These are phyloP conservation scores for Fusarium protoensiforme DNA, from an alignment of 2,329 filamentous ascomycete genomes.

Conservation along the genomic window DNA sequence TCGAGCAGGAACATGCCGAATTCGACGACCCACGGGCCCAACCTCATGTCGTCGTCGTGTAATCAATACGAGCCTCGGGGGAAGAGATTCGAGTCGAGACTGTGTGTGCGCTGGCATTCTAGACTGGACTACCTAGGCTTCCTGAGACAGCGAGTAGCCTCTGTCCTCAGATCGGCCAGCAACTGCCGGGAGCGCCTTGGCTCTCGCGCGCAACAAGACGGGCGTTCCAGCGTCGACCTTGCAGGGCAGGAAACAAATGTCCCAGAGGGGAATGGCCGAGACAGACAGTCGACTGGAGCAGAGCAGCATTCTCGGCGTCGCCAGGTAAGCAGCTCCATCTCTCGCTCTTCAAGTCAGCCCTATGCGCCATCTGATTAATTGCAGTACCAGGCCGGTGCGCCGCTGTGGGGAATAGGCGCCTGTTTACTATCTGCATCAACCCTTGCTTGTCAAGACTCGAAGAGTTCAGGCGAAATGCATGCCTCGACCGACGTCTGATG, in stretches of 20 bases:
- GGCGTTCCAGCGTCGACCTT: background rate
- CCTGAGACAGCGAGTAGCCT: background rate
- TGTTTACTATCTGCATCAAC: background rate
- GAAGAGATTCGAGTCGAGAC: background rate
- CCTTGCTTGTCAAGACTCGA: conserved; percentile 1
- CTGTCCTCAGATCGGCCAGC: background rate
- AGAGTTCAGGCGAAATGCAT: background rate
- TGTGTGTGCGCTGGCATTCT: background rate
- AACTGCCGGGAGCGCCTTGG: background rate
- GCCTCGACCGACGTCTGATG: background rate
- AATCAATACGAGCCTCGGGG: background rate
- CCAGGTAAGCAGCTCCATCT: background rate
- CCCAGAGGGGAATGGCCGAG: background rate
- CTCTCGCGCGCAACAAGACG: background rate
- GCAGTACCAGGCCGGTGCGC: background rate
- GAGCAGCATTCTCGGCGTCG: background rate
- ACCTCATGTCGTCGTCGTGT: background rate
- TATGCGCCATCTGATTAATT: background rate
- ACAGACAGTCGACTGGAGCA: background rate
- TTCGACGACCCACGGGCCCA: background rate
- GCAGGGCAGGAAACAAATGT: background rate
- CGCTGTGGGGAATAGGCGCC: background rate
- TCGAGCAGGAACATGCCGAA: background rate
- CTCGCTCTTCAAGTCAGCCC: conserved; percentile 3
- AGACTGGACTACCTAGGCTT: background rate